Percentiles rank a stretch among this genome's conserved stretches.
Evolutionary conservation across 1,284 basidiomycete genomes (phyloP).

Genomic region (Boletus smithii): DNA sequence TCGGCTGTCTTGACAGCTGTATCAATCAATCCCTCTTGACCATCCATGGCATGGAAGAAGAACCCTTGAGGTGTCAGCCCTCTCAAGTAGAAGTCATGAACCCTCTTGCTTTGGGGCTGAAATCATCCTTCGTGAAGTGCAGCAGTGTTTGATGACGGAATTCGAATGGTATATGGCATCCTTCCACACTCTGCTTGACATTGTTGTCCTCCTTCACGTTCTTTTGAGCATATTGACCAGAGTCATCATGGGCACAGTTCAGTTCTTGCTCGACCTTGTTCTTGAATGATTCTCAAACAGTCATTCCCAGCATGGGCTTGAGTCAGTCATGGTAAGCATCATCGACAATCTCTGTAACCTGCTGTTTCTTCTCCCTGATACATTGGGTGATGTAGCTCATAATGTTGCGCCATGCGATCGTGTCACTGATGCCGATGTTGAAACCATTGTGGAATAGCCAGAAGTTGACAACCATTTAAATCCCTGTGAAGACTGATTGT

Average conservation of each 20-base stretch:
- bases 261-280: conserved; percentile 88
- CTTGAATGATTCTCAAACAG: conserved; percentile 98
- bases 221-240: conserved; percentile 94
- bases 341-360: conserved; percentile 70
- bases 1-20: conserved; percentile 99
- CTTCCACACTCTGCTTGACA: conserved; percentile 98
- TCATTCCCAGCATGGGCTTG: conserved; percentile 94
- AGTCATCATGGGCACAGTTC: conserved; percentile 93
- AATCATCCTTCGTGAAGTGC: conserved; percentile 99
- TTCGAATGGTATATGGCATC: conserved; percentile 96
- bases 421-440: conserved; percentile 98
- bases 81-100: conserved; percentile 99
- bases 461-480: conserved; percentile 95
- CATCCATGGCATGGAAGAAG: conserved; percentile 99
- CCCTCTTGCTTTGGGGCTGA: conserved; percentile 96
- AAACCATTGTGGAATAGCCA: conserved; percentile 99
- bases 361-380: conserved; percentile 79
- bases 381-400: conserved; percentile 85
- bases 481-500: conserved; percentile 89
- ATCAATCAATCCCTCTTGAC: conserved; percentile 98
- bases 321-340: conserved; percentile 81
- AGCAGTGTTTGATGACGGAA: conserved; percentile 96
- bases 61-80: conserved; percentile 98
- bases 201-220: conserved; percentile 98
- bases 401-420: conserved; percentile 88